Evolutionary conservation across 495 filamentous ascomycete species (phyloP).

Genomic region (Coniosporium apollinis): DNA sequence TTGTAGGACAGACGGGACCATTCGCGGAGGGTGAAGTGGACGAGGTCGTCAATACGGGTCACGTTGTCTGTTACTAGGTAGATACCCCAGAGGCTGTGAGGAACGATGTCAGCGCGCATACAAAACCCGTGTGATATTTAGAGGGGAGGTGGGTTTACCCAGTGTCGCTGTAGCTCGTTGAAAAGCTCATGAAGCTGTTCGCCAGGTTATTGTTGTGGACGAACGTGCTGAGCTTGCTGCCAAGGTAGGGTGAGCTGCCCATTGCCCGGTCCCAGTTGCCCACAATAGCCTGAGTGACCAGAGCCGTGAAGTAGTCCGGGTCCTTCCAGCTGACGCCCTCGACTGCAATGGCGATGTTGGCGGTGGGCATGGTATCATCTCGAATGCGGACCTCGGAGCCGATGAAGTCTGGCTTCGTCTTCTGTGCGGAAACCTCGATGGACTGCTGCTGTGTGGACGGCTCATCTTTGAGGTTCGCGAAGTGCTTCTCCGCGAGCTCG

Average conservation of each 20-base stretch:
- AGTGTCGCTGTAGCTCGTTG: slow-evolving; percentile 97
- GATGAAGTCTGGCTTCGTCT: slow-evolving; percentile 80
- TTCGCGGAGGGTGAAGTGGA: slow-evolving; percentile 96
- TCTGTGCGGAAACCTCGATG: slow-evolving; percentile 48
- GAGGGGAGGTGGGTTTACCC: slow-evolving; percentile 42
- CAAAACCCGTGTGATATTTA: neutral
- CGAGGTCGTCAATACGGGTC: slow-evolving; percentile 75
- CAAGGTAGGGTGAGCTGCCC: slow-evolving; percentile 89
- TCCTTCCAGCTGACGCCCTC: slow-evolving; percentile 99
- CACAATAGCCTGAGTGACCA: slow-evolving; percentile 96
- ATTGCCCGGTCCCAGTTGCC: slow-evolving; percentile 99
- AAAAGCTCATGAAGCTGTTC: slow-evolving; percentile 99
- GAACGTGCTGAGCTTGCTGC: slow-evolving; percentile 90
- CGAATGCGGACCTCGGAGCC: slow-evolving; percentile 88
- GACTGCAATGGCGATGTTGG: slow-evolving; percentile 96
- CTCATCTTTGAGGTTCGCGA: slow-evolving; percentile 54
- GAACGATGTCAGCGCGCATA: no score
- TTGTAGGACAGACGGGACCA: slow-evolving; percentile 82
- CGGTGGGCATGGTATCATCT: slow-evolving; percentile 88
- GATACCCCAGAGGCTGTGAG: slow-evolving; percentile 85
- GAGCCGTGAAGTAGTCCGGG: slow-evolving; percentile 93
- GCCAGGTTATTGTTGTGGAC: slow-evolving; percentile 86
- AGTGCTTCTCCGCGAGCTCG: slow-evolving; percentile 91
- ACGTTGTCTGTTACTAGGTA: slow-evolving; percentile 90
- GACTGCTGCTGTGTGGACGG: slow-evolving; percentile 53